Evolutionary conservation across 371 early-diverging fungal species (phyloP), one percentile per base, ranked within the genome.

Genomic region (Coemansia linderi): DNA sequence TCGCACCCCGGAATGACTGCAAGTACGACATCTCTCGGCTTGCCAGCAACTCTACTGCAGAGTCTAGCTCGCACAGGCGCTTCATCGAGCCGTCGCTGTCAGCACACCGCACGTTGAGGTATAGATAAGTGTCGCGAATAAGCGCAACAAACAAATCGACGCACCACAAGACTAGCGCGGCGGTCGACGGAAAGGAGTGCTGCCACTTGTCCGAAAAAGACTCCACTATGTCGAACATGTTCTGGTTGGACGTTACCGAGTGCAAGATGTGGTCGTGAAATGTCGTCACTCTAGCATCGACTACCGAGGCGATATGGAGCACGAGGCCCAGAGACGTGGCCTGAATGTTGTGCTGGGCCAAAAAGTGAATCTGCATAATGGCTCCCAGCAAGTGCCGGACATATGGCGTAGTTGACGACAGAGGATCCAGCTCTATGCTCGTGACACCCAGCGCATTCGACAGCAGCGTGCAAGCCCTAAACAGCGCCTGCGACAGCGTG

Each of bases 91-190:
- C 78, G 12, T 63, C 46, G 24, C 63, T 44, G 46, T 77, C 78
- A 1, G 78, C 63, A 17, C 73, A 69, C 37, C 78, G 74, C 70
- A 60, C 70, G 39, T 77, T 48, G 36, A 77, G 56, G 50, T 63
- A 77, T 70, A 77, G 61, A 22, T 66, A 77, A 43, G 78, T 74
- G 43, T 77, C 78, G 31, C 78, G 78, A 13, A 74, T 48, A n/a
- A 77, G 70, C 13, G 78, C 78, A 1, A 60, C 71, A 50, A 77
- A 66, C 64, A 77, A 57, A 36, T 77, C 78, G 36, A 77, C 57
- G 64, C 75, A 74, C 78, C 78, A 77, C 60, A 77, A 66, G 7
- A 73, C 78, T 58, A 77, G 78, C 41, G 78, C 78, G 4, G 64
- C 71, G 12, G 70, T 50, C 31, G 78, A 48, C 40, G 69, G 75